Conservation (phyloP, 257 asterid genomes). For the Solanum chilense region DNA sequence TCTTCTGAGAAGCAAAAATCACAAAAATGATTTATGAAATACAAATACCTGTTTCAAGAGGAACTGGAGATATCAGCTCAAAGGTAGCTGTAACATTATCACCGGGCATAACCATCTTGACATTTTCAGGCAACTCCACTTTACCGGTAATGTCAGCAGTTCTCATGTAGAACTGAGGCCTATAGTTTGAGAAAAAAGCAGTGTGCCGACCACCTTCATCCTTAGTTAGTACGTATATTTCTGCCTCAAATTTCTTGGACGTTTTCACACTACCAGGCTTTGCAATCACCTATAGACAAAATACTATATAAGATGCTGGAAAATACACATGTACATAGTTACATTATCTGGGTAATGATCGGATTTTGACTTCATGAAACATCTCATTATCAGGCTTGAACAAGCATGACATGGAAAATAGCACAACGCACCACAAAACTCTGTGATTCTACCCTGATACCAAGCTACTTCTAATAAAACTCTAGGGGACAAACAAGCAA, state of each 20-base stretch:
- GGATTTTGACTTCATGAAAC: background rate
- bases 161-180: slow-evolving; percentile 95
- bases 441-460: background rate
- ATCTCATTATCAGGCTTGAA: background rate
- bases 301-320: background rate
- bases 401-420: background rate
- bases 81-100: slow-evolving; percentile 96
- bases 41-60: slow-evolving; percentile 70
- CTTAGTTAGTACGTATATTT: slow-evolving; percentile 92
- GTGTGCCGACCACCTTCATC: slow-evolving; percentile 99
- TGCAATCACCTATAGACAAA: slow-evolving; percentile 65
- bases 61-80: slow-evolving; percentile 81
- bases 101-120: slow-evolving; percentile 99
- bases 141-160: slow-evolving; percentile 98
- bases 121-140: slow-evolving; percentile 92
- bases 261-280: slow-evolving; percentile 78
- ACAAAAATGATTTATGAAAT: background rate
- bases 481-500: background rate
- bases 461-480: background rate
- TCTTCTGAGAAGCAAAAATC: background rate
- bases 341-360: background rate
- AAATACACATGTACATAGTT: background rate
- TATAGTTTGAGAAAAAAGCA: slow-evolving; percentile 89
- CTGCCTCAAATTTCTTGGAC: slow-evolving; percentile 90
- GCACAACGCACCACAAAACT: background rate